A percentile compares a stretch with the other conserved stretches of the same genome.
Evolutionary conservation across 2,329 filamentous ascomycete genomes (phyloP).

Genomic region (Aureobasidium sp.): DNA sequence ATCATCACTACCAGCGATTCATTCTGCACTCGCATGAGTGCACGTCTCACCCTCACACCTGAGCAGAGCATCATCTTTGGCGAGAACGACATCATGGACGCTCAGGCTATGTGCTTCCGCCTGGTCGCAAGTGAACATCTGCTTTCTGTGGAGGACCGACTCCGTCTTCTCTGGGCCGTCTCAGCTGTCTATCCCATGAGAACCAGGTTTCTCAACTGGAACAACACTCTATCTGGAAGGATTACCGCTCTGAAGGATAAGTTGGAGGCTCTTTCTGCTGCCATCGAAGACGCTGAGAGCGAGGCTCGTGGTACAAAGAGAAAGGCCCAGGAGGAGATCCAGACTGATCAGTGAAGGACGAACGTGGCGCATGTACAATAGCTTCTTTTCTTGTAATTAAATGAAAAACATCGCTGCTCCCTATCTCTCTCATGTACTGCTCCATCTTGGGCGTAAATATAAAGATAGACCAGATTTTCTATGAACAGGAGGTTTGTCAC

Average conservation of each 20-base stretch:
- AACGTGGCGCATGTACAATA: background rate
- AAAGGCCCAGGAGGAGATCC: background rate
- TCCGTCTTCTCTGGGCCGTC: background rate
- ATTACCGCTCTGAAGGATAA: background rate
- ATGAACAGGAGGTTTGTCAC: too few species aligned
- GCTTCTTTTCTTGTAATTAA: background rate
- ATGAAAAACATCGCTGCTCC: too few species aligned
- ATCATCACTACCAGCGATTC: background rate
- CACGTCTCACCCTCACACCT: background rate
- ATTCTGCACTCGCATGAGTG: background rate
- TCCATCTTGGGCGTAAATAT: too few species aligned
- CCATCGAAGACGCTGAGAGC: background rate
- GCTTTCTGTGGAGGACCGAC: background rate
- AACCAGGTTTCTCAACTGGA: background rate
- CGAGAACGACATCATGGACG: background rate
- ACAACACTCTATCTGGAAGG: background rate
- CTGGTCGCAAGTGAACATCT: background rate
- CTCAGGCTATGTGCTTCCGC: background rate
- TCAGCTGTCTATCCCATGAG: background rate
- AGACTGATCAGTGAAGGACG: background rate
- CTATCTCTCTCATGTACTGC: too few species aligned
- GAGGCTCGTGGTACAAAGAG: background rate
- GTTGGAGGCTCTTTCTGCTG: background rate
- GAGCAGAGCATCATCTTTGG: background rate
- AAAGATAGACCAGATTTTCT: too few species aligned